Conservation (phyloP, 179 eudicot genomes). For the Actinidia arguta region DNA sequence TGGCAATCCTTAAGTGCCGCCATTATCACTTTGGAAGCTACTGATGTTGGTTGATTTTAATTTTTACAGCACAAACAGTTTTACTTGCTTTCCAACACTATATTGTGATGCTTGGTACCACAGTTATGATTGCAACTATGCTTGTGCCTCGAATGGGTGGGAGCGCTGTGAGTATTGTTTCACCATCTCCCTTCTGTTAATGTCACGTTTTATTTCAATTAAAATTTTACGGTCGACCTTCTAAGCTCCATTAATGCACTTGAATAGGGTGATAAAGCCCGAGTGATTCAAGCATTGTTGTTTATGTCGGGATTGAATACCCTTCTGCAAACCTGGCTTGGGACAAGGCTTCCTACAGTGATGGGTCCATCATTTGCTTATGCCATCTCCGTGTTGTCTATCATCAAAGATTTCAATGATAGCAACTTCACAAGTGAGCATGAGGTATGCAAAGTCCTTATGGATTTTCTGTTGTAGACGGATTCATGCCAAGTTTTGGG, state of each 20-base stretch:
- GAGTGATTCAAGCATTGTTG: slow-evolving; percentile 82
- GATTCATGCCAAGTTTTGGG: not conserved
- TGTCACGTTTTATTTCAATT: too few species aligned
- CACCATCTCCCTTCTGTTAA: not conserved
- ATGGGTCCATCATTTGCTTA: slow-evolving; percentile 97
- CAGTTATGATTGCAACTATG: slow-evolving; percentile 69
- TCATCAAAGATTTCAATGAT: slow-evolving; percentile 54
- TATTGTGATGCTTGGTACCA: slow-evolving; percentile 94
- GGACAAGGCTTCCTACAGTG: slow-evolving; percentile 92
- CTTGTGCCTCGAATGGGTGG: slow-evolving; percentile 93
- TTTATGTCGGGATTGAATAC: slow-evolving; percentile 93
- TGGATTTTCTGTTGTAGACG: not conserved
- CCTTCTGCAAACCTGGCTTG: slow-evolving; percentile 82
- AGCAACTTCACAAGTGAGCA: slow-evolving; percentile 55
- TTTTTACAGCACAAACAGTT: slow-evolving; percentile 69
- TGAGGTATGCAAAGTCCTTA: slow-evolving; percentile 53
- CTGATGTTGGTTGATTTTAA: not conserved
- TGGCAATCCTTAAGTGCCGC: not conserved
- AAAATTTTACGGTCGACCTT: not conserved
- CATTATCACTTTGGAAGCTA: not conserved
- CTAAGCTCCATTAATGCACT: not conserved
- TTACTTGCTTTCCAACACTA: slow-evolving; percentile 91
- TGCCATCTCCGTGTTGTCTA: slow-evolving; percentile 60
- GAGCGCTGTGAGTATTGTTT: slow-evolving; percentile 51
- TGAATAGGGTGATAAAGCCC: slow-evolving; percentile 87